phyloP scores from a whole-genome alignment of 2,329 filamentous ascomycete species.

The Rutstroemia sp. region DNA sequence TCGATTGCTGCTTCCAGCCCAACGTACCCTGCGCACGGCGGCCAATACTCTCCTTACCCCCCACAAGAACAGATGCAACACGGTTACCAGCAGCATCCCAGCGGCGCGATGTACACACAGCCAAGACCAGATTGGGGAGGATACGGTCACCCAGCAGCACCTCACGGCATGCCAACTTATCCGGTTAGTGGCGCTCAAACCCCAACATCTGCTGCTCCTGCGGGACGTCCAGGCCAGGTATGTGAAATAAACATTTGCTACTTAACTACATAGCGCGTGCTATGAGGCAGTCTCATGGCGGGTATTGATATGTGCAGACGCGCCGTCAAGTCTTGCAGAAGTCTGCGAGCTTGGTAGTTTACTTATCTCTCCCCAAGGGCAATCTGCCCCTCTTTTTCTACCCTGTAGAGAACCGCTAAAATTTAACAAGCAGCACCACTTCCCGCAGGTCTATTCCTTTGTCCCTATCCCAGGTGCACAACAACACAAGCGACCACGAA shows the following conservation, averaged over 20 bases:
- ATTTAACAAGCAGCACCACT: constrained; percentile 35
- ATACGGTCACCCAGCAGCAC: constrained; percentile 41
- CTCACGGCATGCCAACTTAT: constrained; percentile 11
- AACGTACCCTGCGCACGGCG: constrained; percentile 67
- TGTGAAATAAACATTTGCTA: constrained; percentile 23
- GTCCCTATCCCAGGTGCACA: constrained; percentile 95
- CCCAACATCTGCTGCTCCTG: constrained; percentile 46
- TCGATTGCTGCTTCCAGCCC: constrained; percentile 92
- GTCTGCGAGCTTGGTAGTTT: too few relatives aligned
- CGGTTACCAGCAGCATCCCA: constrained; percentile 56
- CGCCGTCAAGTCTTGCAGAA: too few relatives aligned
- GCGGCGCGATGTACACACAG: constrained; percentile 56
- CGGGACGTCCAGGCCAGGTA: constrained; percentile 52
- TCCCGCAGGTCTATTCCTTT: constrained; percentile 89
- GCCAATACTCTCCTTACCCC: constrained; percentile 81
- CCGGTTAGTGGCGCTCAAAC: constrained; percentile 32
- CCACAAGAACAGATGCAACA: constrained; percentile 82
- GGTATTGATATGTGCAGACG: too few relatives aligned
- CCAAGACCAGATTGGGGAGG: constrained; percentile 68
- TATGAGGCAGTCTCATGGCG: too few relatives aligned
- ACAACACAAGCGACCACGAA: constrained; percentile 89
- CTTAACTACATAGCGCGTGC: background rate
- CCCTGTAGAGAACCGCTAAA: background rate
- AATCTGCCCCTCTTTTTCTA: background rate
- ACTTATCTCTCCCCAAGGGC: too few relatives aligned